phyloP scores from a whole-genome alignment of 2,329 filamentous ascomycete genomes.

The Trichoderma harzianum region DNA sequence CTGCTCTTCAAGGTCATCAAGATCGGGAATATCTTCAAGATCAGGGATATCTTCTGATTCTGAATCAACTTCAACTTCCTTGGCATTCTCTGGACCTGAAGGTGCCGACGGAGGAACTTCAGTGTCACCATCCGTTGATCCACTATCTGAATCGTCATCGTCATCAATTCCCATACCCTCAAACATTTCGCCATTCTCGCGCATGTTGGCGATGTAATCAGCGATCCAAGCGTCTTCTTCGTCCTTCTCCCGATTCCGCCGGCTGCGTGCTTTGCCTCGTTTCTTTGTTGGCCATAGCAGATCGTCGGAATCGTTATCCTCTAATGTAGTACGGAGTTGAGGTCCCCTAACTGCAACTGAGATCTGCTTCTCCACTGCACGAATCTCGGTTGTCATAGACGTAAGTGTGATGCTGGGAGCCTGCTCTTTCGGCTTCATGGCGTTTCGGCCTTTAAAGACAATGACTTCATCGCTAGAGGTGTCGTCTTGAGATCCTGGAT shows the following conservation, averaged over 20 bases:
- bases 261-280: conserved; percentile 21
- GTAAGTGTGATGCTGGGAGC: conserved; percentile 26
- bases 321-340: neutral
- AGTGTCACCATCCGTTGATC: neutral
- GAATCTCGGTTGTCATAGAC: neutral
- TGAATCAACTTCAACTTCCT: neutral
- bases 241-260: conserved; percentile 28
- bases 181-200: conserved; percentile 51
- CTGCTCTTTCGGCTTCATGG: conserved; percentile 25
- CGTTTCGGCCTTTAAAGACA: conserved; percentile 57
- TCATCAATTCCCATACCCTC: conserved; percentile 46
- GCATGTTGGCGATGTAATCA: conserved; percentile 70
- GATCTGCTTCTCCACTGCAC: neutral
- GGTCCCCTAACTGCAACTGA: neutral
- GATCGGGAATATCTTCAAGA: neutral
- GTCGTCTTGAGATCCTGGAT: conserved; percentile 19
- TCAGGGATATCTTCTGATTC: neutral
- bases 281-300: conserved; percentile 20
- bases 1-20: conserved; percentile 34
- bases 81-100: neutral
- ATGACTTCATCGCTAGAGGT: conserved; percentile 66
- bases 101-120: neutral
- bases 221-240: conserved; percentile 58
- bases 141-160: conserved; percentile 27
- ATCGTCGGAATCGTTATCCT: neutral